A percentile compares a stretch with the other conserved stretches of the same genome.
These are phyloP conservation scores for Aspergillus fumigatus DNA, from an alignment of 2,329 filamentous ascomycete genomes.

Conservation along the genomic window DNA sequence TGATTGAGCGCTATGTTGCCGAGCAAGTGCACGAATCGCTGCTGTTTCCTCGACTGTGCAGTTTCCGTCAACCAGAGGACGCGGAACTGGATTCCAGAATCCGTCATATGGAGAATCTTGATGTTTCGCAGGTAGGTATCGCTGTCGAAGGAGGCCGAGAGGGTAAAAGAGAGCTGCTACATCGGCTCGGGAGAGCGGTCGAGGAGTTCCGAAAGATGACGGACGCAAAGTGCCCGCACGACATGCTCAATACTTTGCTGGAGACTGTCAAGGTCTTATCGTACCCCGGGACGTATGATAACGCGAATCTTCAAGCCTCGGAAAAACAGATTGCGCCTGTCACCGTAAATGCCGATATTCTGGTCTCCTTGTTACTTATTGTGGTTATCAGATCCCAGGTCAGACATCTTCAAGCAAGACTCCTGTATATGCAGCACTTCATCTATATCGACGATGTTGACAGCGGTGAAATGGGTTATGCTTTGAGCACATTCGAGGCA, in stretches of 20 bases:
- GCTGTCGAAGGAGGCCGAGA: constrained; percentile 71
- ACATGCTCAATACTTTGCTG: constrained; percentile 79
- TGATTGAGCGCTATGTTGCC: constrained; percentile 91
- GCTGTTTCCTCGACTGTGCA: constrained; percentile 76
- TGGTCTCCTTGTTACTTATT: constrained; percentile 85
- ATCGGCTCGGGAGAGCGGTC: constrained; percentile 71
- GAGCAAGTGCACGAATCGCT: constrained; percentile 85
- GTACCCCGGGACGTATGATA: constrained; percentile 49
- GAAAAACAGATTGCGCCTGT: constrained; percentile 54
- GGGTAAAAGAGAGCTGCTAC: constrained; percentile 76
- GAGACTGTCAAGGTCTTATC: constrained; percentile 81
- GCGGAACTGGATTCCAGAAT: constrained; percentile 84
- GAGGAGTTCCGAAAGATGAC: constrained; percentile 86
- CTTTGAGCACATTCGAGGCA: constrained; percentile 90
- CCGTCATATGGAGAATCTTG: constrained; percentile 86
- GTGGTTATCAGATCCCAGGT: constrained; percentile 90
- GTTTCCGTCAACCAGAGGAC: constrained; percentile 75
- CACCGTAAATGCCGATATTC: constrained; percentile 78
- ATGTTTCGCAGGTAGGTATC: constrained; percentile 92
- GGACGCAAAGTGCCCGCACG: constrained; percentile 72
- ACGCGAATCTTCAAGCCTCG: constrained; percentile 36
- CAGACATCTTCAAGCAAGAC: constrained; percentile 77
- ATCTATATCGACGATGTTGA: constrained; percentile 98
- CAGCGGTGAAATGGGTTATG: constrained; percentile 92
- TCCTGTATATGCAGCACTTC: constrained; percentile 95